These are phyloP conservation scores for Colletotrichum limetticola DNA, from an alignment of 2,329 filamentous ascomycete genomes.

Conservation along the genomic window DNA sequence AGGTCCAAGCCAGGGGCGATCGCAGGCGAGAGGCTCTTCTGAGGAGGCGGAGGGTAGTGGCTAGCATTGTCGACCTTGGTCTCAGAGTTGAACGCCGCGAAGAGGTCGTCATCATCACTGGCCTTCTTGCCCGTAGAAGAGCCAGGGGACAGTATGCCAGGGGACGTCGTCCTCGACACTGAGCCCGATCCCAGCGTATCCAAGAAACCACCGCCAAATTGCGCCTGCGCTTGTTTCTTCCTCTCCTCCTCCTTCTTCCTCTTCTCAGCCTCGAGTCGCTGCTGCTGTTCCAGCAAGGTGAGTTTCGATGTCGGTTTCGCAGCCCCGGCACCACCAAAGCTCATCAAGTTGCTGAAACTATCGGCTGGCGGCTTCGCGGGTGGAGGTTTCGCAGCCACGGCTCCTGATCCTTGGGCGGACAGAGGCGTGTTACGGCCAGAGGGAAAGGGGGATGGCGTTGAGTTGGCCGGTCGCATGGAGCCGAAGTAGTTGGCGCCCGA, in stretches of 20 bases:
- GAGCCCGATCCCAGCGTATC: conserved; percentile 73
- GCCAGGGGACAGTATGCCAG: conserved; percentile 45
- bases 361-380: conserved; percentile 68
- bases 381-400: conserved; percentile 55
- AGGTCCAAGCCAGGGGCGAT: conserved; percentile 60
- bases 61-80: conserved; percentile 76
- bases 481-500: conserved; percentile 56
- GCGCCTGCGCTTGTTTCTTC: conserved; percentile 75
- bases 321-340: conserved; percentile 61
- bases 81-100: conserved; percentile 74
- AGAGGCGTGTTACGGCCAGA: conserved; percentile 69
- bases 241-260: conserved; percentile 79
- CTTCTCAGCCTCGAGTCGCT: conserved; percentile 72
- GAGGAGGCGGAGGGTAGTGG: conserved; percentile 68
- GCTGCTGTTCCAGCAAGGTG: conserved; percentile 81
- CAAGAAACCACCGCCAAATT: conserved; percentile 84
- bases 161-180: conserved; percentile 59
- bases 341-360: conserved; percentile 82
- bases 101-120: conserved; percentile 70
- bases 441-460: conserved; percentile 65
- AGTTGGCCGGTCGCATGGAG: conserved; percentile 64
- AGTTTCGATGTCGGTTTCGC: conserved; percentile 75
- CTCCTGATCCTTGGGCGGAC: conserved; percentile 59
- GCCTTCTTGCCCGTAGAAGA: conserved; percentile 43
- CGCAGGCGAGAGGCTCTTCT: conserved; percentile 57